phyloP scores from a whole-genome alignment of 176 grass and related monocot genomes.

The Aegilops bicornis region DNA sequence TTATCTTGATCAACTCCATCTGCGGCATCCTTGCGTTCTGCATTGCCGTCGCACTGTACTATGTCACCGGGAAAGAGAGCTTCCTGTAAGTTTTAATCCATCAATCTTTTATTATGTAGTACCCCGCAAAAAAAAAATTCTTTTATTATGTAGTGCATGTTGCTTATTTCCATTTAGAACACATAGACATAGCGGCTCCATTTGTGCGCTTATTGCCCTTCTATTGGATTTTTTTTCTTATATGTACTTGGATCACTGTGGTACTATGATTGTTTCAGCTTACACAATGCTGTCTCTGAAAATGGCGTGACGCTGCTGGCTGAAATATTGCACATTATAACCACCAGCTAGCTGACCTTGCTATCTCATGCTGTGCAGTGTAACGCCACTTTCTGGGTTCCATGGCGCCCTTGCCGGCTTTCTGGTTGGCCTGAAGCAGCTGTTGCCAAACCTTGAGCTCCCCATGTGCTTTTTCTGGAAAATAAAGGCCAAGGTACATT shows the following conservation, averaged over 20 bases:
- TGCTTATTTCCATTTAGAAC: constrained; percentile 1
- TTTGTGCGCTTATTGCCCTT: not conserved
- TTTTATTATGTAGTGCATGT: not conserved
- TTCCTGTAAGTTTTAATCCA: constrained; percentile 76
- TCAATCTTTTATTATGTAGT: not conserved
- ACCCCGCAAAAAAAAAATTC: too few relatives aligned
- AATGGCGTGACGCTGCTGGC: not conserved
- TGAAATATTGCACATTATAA: not conserved
- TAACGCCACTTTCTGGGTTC: constrained; percentile 94
- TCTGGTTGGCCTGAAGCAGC: constrained; percentile 87
- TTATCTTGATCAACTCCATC: constrained; percentile 87
- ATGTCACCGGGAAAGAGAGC: constrained; percentile 87
- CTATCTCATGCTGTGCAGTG: constrained; percentile 28
- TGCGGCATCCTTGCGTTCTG: constrained; percentile 74
- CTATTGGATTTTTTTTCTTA: not conserved
- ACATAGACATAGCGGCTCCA: not conserved
- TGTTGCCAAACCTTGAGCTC: constrained; percentile 92
- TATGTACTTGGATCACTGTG: not conserved
- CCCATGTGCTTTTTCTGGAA: constrained; percentile 97
- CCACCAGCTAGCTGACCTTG: constrained; percentile 11
- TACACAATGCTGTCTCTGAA: not conserved
- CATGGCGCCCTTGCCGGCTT: constrained; percentile 88
- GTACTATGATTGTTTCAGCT: not conserved
- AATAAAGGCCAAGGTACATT: constrained; percentile 92
- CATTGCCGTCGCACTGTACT: constrained; percentile 84